phyloP scores from a whole-genome alignment of 257 asterid species.

The Solanum piurae region DNA sequence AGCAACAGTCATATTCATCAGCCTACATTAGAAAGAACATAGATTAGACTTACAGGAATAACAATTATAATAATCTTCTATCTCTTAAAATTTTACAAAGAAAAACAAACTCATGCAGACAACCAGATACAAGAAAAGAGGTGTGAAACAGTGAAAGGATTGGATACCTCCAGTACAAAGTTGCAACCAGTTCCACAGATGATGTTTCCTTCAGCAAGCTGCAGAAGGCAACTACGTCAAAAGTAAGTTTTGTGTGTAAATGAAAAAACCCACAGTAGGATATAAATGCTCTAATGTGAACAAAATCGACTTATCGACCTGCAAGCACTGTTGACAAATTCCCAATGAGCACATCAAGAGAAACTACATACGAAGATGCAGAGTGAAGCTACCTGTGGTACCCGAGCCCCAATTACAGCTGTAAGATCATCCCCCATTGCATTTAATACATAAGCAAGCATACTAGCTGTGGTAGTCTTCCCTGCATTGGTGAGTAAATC shows the following conservation, averaged over 20 bases:
- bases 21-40: conserved; percentile 14
- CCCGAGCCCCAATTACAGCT: conserved; percentile 34
- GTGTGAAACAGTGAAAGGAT: not conserved
- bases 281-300: not conserved
- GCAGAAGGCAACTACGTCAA: not conserved
- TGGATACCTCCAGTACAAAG: conserved; percentile 30
- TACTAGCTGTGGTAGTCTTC: conserved; percentile 30
- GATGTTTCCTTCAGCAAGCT: conserved; percentile 26
- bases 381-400: conserved; percentile 20
- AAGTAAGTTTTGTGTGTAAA: not conserved
- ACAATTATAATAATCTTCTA: not conserved
- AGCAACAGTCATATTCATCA: conserved; percentile 38
- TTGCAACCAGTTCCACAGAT: conserved; percentile 18
- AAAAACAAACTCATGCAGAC: not conserved
- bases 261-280: not conserved
- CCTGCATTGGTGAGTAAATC: conserved; percentile 5
- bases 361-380: not conserved
- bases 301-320: not conserved
- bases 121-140: not conserved
- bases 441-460: conserved; percentile 26
- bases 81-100: not conserved
- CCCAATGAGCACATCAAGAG: not conserved
- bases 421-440: conserved; percentile 32
- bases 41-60: not conserved
- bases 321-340: not conserved